Conservation (phyloP, 2,329 filamentous ascomycete species). For the Thermochaetoides dissita region DNA sequence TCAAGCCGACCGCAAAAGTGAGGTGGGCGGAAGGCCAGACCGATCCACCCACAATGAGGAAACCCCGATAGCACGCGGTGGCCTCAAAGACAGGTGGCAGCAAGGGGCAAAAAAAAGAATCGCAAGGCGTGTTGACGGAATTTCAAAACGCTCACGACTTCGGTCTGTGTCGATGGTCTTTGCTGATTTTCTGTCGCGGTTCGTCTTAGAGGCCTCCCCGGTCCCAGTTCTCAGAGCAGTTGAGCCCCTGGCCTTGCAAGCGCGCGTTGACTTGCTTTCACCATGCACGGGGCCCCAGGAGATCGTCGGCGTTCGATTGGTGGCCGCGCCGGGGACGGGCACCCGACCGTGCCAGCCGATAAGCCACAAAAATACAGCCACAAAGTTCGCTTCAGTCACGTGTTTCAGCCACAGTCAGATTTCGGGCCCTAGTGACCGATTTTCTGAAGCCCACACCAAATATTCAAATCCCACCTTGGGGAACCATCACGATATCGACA, state of each 20-base stretch:
- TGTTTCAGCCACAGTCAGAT: constrained; percentile 14
- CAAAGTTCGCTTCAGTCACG: constrained; percentile 7
- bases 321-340: neutral
- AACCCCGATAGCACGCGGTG: neutral
- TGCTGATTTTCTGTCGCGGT: too few species aligned
- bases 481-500: constrained; percentile 16
- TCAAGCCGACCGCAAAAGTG: neutral
- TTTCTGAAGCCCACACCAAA: constrained; percentile 18
- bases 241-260: too few species aligned
- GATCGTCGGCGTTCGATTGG: constrained; percentile 6
- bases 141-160: too few species aligned
- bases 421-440: constrained; percentile 13
- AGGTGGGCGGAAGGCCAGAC: neutral
- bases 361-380: constrained; percentile 6
- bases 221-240: too few species aligned
- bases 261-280: too few species aligned
- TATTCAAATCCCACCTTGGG: constrained; percentile 16
- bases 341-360: neutral
- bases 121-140: neutral
- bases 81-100: neutral
- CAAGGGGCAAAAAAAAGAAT: neutral
- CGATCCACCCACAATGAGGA: constrained; percentile 1
- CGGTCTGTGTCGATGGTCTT: too few species aligned
- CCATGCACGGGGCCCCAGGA: too few species aligned
- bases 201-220: too few species aligned